A percentile compares a stretch with the other conserved stretches of the same genome.
phyloP scores from a whole-genome alignment of 306 rosid genomes.

The Lablab purpureus region DNA sequence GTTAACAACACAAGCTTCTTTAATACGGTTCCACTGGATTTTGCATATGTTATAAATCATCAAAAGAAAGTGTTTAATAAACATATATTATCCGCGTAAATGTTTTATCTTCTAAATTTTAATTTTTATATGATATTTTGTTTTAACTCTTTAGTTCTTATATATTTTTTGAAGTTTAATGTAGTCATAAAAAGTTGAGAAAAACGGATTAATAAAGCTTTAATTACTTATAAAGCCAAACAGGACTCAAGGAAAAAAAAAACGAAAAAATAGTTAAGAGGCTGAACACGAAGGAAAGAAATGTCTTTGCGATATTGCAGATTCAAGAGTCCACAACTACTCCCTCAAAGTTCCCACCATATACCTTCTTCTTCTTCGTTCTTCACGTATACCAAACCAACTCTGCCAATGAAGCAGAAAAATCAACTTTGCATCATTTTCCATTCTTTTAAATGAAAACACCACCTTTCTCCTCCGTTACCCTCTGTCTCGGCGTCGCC shows the following conservation, averaged over 20 bases:
- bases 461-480: slow-evolving; percentile 43
- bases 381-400: background rate
- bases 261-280: no score
- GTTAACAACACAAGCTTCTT: no score
- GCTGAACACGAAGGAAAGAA: background rate
- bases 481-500: slow-evolving; percentile 27
- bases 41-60: no score
- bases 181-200: background rate
- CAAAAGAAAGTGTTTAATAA: no score
- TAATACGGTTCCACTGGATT: no score
- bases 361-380: background rate
- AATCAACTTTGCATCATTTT: slow-evolving; percentile 33
- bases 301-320: background rate
- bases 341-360: slow-evolving; percentile 17
- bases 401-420: slow-evolving; percentile 68
- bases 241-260: background rate
- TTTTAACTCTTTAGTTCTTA: background rate
- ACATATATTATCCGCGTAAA: no score
- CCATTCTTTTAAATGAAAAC: slow-evolving; percentile 69
- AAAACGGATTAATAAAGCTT: background rate
- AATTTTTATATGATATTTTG: background rate
- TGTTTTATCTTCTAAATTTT: no score
- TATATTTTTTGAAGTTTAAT: background rate
- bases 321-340: slow-evolving; percentile 36
- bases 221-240: slow-evolving; percentile 7